Percentiles rank a stretch among this genome's conserved stretches.
Conservation (phyloP, 2,329 filamentous ascomycete species). For the Aspergillus sojae region DNA sequence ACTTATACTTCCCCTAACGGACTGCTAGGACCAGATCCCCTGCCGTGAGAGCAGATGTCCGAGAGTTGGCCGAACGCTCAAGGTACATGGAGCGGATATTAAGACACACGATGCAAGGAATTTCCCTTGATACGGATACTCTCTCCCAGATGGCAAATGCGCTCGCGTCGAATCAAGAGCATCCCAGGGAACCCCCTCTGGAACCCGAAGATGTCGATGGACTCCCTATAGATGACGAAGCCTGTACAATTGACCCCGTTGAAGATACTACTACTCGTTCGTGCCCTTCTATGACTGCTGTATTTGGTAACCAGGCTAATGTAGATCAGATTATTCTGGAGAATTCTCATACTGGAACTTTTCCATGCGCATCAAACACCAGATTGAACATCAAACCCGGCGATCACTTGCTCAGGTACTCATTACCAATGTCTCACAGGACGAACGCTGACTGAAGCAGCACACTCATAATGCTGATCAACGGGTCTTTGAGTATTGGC, state of each 20-base stretch:
- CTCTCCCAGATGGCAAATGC: conserved; percentile 9
- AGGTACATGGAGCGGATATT: conserved; percentile 19
- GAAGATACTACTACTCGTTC: conserved; percentile 18
- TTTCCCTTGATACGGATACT: conserved; percentile 11
- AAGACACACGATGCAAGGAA: conserved; percentile 10
- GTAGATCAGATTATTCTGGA: conserved; percentile 50
- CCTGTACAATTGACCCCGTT: conserved; percentile 17
- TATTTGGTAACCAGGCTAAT: background rate
- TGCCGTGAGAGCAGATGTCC: conserved; percentile 1
- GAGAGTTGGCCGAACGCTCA: conserved; percentile 11
- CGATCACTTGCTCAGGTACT: background rate
- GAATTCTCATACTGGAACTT: conserved; percentile 60
- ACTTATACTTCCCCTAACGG: background rate
- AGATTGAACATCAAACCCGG: conserved; percentile 42
- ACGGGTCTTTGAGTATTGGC: conserved; percentile 44
- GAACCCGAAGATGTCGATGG: background rate
- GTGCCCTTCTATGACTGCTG: background rate
- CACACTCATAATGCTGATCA: conserved; percentile 29
- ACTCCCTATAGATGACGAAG: conserved; percentile 12
- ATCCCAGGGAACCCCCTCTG: background rate
- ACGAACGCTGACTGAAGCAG: conserved; percentile 3
- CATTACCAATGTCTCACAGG: too few relatives aligned
- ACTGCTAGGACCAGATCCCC: background rate
- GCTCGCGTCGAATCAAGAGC: background rate
- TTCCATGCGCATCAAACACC: conserved; percentile 55